Percentiles rank a stretch among this genome's conserved stretches.
These are phyloP conservation scores for Fagopyrum tataricum DNA, from an alignment of 148 eudicot genomes.

Conservation along the genomic window DNA sequence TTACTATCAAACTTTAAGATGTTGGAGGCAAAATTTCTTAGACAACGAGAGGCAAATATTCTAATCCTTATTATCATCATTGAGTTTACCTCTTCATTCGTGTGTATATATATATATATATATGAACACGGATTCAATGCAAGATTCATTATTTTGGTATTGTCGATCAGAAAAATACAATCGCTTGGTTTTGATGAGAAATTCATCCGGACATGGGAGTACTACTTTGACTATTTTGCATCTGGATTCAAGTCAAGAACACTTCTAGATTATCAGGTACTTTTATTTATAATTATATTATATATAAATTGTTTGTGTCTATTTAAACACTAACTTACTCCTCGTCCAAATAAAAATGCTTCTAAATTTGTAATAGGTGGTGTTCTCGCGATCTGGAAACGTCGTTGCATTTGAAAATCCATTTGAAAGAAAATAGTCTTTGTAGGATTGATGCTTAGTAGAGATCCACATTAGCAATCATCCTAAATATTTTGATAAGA, in stretches of 20 bases:
- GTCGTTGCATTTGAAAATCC: not conserved
- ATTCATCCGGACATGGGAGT: slow-evolving; percentile 16
- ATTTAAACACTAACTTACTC: not conserved
- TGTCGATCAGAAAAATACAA: slow-evolving; percentile 3
- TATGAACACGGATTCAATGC: too few relatives aligned
- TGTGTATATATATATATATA: too few relatives aligned
- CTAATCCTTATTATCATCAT: too few relatives aligned
- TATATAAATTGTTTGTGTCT: too few relatives aligned
- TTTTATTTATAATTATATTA: too few relatives aligned
- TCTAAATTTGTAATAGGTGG: not conserved
- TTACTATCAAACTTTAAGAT: slow-evolving; percentile 41
- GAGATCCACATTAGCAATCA: not conserved
- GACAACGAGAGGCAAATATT: slow-evolving; percentile 29
- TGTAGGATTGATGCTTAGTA: not conserved
- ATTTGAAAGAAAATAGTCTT: not conserved
- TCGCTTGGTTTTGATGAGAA: slow-evolving; percentile 14
- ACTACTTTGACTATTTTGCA: slow-evolving; percentile 14
- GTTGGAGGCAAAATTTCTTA: slow-evolving; percentile 50
- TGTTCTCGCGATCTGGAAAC: slow-evolving; percentile 7
- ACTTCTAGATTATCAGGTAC: slow-evolving; percentile 11
- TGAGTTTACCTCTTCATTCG: too few relatives aligned
- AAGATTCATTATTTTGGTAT: too few relatives aligned
- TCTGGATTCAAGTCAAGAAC: slow-evolving; percentile 9
- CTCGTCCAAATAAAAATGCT: not conserved
- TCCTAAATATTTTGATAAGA: not conserved